These are phyloP conservation scores for Sphenostylis stenocarpa DNA, from an alignment of 306 rosid species.

Conservation along the genomic window DNA sequence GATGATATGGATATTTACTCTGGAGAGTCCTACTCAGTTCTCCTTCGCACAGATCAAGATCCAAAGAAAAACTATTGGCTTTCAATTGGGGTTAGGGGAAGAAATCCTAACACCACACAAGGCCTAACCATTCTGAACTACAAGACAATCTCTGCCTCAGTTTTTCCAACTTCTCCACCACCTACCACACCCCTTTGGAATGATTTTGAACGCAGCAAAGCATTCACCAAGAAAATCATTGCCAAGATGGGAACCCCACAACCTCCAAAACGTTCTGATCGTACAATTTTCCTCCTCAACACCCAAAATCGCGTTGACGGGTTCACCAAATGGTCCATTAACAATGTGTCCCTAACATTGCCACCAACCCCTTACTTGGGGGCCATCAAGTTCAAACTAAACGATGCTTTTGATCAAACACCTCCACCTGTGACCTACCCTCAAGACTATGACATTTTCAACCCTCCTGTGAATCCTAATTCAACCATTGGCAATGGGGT, in stretches of 20 bases:
- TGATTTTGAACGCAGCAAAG: slow-evolving; percentile 61
- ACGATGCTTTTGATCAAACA: slow-evolving; percentile 30
- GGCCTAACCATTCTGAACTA: slow-evolving; percentile 68
- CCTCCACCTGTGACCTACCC: slow-evolving; percentile 52
- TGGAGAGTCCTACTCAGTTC: slow-evolving; percentile 80
- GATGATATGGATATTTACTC: slow-evolving; percentile 83
- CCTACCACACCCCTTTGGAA: slow-evolving; percentile 68
- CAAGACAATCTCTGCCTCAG: slow-evolving; percentile 49
- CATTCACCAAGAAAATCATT: slow-evolving; percentile 49
- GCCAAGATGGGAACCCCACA: slow-evolving; percentile 61
- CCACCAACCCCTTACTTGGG: slow-evolving; percentile 77
- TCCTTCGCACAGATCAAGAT: slow-evolving; percentile 64
- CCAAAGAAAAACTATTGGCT: slow-evolving; percentile 78
- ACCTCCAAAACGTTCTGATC: slow-evolving; percentile 54
- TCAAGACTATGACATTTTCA: slow-evolving; percentile 43
- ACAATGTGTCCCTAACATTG: slow-evolving; percentile 60
- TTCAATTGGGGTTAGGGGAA: slow-evolving; percentile 61
- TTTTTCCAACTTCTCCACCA: slow-evolving; percentile 62
- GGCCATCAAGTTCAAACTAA: slow-evolving; percentile 33
- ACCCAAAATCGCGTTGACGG: slow-evolving; percentile 67
- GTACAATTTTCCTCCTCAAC: slow-evolving; percentile 66
- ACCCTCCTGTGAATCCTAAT: slow-evolving; percentile 44
- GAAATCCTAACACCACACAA: slow-evolving; percentile 62
- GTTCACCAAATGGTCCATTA: slow-evolving; percentile 71
- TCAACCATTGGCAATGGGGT: slow-evolving; percentile 52